These are phyloP conservation scores for Trichosporon sp. DNA, from an alignment of 1,284 basidiomycete genomes.

Conservation along the genomic window DNA sequence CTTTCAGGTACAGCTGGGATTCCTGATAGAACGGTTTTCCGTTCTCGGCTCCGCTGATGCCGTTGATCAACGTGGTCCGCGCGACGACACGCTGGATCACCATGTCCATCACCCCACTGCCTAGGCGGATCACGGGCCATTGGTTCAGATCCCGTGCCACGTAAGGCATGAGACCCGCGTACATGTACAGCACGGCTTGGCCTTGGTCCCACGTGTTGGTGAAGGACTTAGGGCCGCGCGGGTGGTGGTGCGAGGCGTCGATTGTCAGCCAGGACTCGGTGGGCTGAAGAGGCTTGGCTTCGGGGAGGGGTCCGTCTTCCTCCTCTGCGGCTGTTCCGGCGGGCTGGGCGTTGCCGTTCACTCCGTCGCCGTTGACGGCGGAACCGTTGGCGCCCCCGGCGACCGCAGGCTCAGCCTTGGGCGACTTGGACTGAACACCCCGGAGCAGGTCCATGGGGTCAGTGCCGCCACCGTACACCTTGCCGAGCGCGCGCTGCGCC, in stretches of 20 bases:
- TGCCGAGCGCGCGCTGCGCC: constrained; percentile 25
- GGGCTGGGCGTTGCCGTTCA: background rate
- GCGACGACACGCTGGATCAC: constrained; percentile 66
- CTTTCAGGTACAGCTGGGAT: constrained; percentile 72
- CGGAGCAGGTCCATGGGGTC: constrained; percentile 28
- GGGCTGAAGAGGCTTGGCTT: constrained; percentile 40
- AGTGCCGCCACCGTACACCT: constrained; percentile 34
- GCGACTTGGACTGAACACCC: constrained; percentile 21
- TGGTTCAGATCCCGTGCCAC: constrained; percentile 74
- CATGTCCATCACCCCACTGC: constrained; percentile 80
- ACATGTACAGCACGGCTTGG: constrained; percentile 70
- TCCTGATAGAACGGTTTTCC: constrained; percentile 72
- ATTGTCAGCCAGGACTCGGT: constrained; percentile 51
- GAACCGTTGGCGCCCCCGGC: background rate
- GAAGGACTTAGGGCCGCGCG: constrained; percentile 17
- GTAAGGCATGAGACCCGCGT: constrained; percentile 61
- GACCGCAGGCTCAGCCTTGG: background rate
- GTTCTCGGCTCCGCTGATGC: constrained; percentile 68
- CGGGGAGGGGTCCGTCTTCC: constrained; percentile 38
- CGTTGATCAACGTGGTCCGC: constrained; percentile 64
- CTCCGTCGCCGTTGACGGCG: background rate
- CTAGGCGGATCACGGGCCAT: constrained; percentile 76
- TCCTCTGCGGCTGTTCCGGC: constrained; percentile 16
- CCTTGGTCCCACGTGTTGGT: constrained; percentile 65
- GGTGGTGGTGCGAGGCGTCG: constrained; percentile 34